These are phyloP conservation scores for Cardiospermum halicacabum DNA, from an alignment of 345 rosid species.

Conservation along the genomic window DNA sequence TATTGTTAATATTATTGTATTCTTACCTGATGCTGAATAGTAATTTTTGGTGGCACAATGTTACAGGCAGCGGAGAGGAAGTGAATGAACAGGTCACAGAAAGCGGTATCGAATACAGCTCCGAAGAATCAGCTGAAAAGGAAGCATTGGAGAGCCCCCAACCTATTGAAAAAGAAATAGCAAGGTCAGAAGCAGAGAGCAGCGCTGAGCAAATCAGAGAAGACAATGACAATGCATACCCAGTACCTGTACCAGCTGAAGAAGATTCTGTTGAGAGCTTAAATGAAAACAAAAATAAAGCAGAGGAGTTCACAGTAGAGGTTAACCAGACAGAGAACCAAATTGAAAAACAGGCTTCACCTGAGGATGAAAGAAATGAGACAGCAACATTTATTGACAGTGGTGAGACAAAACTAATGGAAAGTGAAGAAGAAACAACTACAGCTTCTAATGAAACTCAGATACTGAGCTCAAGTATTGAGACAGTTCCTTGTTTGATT, in stretches of 20 bases:
- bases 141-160: constrained; percentile 1
- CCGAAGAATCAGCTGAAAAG: constrained; percentile 11
- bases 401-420: neutral
- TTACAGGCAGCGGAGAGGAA: neutral
- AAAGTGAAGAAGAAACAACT: constrained; percentile 11
- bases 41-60: constrained; percentile 5
- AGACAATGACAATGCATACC: neutral
- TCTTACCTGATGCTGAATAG: neutral
- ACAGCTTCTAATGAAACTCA: neutral
- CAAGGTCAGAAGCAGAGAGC: constrained; percentile 10
- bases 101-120: constrained; percentile 3
- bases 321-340: constrained; percentile 4
- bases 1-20: neutral
- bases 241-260: neutral
- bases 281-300: constrained; percentile 2
- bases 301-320: constrained; percentile 15
- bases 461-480: neutral
- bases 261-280: constrained; percentile 3
- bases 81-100: constrained; percentile 1
- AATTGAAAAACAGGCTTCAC: neutral
- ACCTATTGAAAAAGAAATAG: neutral
- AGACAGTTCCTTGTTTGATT: neutral
- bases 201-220: constrained; percentile 5
- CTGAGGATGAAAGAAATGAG: constrained; percentile 2
- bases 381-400: neutral